Base-by-base conservation (phyloP, 108 stramenopile species). In the Cyclotella sp. region DNA sequence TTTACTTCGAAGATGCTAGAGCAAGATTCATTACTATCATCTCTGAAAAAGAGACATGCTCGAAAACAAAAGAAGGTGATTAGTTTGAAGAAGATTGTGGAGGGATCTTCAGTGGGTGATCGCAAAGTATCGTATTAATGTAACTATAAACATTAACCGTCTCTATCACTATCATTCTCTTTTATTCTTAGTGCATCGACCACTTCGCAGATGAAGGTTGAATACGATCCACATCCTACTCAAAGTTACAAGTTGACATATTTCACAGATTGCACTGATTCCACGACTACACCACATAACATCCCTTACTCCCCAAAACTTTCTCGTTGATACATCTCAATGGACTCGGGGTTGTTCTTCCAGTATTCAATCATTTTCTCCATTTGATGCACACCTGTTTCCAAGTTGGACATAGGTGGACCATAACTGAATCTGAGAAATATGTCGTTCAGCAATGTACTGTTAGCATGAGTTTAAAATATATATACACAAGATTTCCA, bases 381-480 rank as follows among this genome's bases (percentile, higher is more conserved):
- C 39, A 82, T 76, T 47, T 77, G 53, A 19, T 61, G 15, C 27
- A 82, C 46, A 13, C 81, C 81, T 43, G 65, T 67, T 30, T 64
- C 63, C 26, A 82, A 61, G 29, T 82, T 77, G n/a, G 42, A 26
- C 65, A 82, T 68, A 15, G 63, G 40, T 34, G 81, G 81, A n/a
- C 81, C 81, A 49, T 82, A 82, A 39, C 76, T 77, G 70, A 82
- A 82, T 21, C 81, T 76, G 39, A 79, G 72, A 29, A 73, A 67
- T 34, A 34, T 5, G 34, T 34, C 34, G 6, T 34, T 5, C 2
- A 34, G 34, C 34, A 2, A 2, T 5, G 34, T 34, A 2, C 34
- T 34, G 4, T 34, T 34, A 6, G 34, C 34, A 6, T 34, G 6
- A 34, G 34, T 6, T 5, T 5, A 34, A 34, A 34, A 34, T n/a